phyloP scores from a whole-genome alignment of 2,329 filamentous ascomycete genomes.

The Apiospora saccharicola region DNA sequence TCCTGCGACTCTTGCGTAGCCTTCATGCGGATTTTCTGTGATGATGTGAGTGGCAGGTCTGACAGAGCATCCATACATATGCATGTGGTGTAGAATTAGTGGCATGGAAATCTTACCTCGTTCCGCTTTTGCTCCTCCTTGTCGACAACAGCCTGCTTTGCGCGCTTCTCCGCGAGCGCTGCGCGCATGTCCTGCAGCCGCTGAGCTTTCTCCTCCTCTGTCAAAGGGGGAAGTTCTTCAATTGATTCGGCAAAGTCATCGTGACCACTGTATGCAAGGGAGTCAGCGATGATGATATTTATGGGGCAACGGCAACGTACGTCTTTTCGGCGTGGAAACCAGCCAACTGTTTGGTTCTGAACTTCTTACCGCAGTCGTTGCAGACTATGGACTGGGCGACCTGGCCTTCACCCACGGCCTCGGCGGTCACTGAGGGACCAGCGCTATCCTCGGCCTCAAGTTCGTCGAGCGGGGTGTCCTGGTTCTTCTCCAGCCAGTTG shows the following conservation, averaged over 20 bases:
- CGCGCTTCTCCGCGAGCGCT: constrained; percentile 77
- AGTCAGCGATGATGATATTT: constrained; percentile 27
- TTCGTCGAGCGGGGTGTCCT: constrained; percentile 86
- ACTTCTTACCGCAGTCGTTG: constrained; percentile 93
- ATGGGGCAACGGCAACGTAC: constrained; percentile 47
- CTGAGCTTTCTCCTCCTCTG: constrained; percentile 88
- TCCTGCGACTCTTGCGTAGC: constrained; percentile 89
- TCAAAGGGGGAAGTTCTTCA: constrained; percentile 89
- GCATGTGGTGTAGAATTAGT: not conserved
- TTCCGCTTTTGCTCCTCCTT: constrained; percentile 86
- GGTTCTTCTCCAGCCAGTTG: constrained; percentile 93
- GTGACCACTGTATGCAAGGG: constrained; percentile 68
- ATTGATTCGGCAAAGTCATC: constrained; percentile 92
- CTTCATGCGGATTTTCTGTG: constrained; percentile 76
- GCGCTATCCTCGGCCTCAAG: constrained; percentile 69
- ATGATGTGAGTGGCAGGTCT: constrained; percentile 28
- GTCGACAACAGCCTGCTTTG: constrained; percentile 72
- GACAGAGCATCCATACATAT: not conserved
- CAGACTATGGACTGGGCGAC: constrained; percentile 84
- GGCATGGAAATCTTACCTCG: constrained; percentile 63
- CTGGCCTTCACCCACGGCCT: constrained; percentile 72
- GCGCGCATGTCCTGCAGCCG: constrained; percentile 76
- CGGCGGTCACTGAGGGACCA: constrained; percentile 62
- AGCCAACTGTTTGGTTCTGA: constrained; percentile 81
- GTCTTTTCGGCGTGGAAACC: constrained; percentile 93